A percentile compares a stretch with the other conserved stretches of the same genome.
These are phyloP conservation scores for Aegle marmelos DNA, from an alignment of 345 rosid genomes.

Conservation along the genomic window DNA sequence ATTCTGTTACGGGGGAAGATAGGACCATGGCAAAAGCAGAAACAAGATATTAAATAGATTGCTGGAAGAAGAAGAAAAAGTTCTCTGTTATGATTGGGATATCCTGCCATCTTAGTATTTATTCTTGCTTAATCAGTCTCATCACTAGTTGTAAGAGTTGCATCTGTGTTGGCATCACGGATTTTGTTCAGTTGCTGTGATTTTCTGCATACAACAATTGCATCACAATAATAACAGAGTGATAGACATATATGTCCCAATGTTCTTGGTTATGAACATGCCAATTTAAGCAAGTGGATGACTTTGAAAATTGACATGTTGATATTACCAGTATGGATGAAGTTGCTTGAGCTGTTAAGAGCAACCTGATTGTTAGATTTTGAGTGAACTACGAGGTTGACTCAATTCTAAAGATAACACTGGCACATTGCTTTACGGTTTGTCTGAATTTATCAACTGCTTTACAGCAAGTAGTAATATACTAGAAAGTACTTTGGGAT, in stretches of 20 bases:
- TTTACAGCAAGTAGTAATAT: not conserved
- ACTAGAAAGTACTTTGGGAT: not conserved
- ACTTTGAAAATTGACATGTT: not conserved
- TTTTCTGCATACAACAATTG: not conserved
- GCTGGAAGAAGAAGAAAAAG: not conserved
- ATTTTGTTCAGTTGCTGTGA: not conserved
- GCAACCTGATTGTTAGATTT: not conserved
- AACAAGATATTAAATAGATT: not conserved
- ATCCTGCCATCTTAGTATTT: not conserved
- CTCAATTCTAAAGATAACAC: not conserved
- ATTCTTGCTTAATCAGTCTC: not conserved
- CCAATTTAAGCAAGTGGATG: not conserved
- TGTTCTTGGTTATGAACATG: not conserved
- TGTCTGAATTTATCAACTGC: not conserved
- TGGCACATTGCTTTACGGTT: not conserved
- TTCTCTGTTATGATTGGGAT: not conserved
- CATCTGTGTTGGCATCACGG: not conserved
- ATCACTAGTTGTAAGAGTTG: not conserved
- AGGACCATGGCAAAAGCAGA: not conserved
- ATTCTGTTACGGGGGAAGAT: not conserved
- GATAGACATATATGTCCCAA: not conserved
- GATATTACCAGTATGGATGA: not conserved
- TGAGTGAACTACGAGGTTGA: slow-evolving; percentile 2
- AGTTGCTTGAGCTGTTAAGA: not conserved
- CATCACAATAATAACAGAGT: not conserved